Base-by-base conservation (phyloP, 495 filamentous ascomycete genomes). In the Talaromyces trachyspermus region DNA sequence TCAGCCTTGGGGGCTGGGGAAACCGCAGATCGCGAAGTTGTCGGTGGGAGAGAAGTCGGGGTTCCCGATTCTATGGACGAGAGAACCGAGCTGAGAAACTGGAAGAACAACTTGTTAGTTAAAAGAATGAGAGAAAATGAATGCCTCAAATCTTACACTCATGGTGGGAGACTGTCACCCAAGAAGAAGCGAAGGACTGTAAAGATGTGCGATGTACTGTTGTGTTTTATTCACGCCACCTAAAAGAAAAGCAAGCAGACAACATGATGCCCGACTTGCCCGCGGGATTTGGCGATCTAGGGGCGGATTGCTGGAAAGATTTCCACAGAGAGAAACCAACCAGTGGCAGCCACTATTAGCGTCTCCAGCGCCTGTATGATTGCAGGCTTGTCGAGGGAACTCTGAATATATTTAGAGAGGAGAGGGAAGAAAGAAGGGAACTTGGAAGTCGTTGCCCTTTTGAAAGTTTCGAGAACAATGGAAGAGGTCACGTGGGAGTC, bases 51-150 rank as follows among this genome's bases (percentile, higher is more conserved):
- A 25, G 57, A 61, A 27, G 65, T 46, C 33, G 63, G 62, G 38
- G 65, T 65, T 35, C 67, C 73, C 58, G 69, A 69, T 57, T 70
- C 65, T 30, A 80, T 68, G 26, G 74, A 77, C 49, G 76, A 70
- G 46, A 79, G 68, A 22, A 79, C 67, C 18, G 77, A 80, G 55
- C 76, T 77, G 55, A 81, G 71, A 49, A 78, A 78, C 77, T 81
- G 33, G 9, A 18, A 8, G 27, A n/a, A n/a, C n/a, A n/a, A n/a
- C n/a, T 30, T 22, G 48, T 72, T 27, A 70, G 59, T 47, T 37
- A n/a, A n/a, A n/a, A n/a, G n/a, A n/a, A n/a, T n/a, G n/a, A n/a
- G n/a, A n/a, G n/a, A n/a, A n/a, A n/a, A n/a, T 12, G 25, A 32
- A 10, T 46, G 24, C 18, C 6, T 25, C n/a, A 19, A 36, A 25